Base-by-base conservation (phyloP, 495 filamentous ascomycete genomes). In the Talaromyces borbonicus region DNA sequence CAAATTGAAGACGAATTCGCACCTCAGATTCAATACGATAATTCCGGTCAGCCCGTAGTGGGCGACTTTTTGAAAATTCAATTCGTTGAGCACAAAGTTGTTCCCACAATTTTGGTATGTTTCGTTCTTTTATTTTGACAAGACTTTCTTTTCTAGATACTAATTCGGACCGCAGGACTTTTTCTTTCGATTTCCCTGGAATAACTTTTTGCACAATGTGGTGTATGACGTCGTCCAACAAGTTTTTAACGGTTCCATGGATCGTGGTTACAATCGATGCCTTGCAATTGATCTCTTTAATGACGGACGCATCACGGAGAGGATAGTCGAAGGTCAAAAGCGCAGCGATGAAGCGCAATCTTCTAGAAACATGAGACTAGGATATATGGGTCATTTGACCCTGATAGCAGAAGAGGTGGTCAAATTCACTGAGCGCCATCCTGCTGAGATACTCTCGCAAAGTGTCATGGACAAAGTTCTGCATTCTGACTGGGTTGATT, bases 151-250 rank as follows among this genome's bases (percentile, higher is more conserved):
- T n/a, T n/a, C n/a, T n/a, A n/a, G n/a, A n/a, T n/a, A n/a, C n/a
- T n/a, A n/a, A n/a, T n/a, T n/a, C n/a, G n/a, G n/a, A n/a, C n/a
- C n/a, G n/a, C 48, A 87, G 85, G 82, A 83, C 46, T 97, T 98
- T 69, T 99, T 99, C 69, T 99, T 97, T 73, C 81, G 80, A 44
- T 97, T 97, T 61, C 93, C 92, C 3, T 99, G 92, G 92, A 99
- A 99, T 58, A 99, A 99, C 62, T 99, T 99, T 58, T 78, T 99
- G 18, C 92, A 99, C 62, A 99, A 99, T 65, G 92, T 99, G 33
- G 92, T 99, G 19, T 99, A 99, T 61, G 92, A 99, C 60, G 89
- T 99, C 51, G 84, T 99, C 9, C 92, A 99, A 61, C 92, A 99
- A 67, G 93, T 99, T 0, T 98, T 99, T 66, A 99, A 99, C 57